Percentiles rank a stretch among this genome's conserved stretches.
Conservation (phyloP, 352 stramenopile genomes). For the Blastocystis hominis region DNA sequence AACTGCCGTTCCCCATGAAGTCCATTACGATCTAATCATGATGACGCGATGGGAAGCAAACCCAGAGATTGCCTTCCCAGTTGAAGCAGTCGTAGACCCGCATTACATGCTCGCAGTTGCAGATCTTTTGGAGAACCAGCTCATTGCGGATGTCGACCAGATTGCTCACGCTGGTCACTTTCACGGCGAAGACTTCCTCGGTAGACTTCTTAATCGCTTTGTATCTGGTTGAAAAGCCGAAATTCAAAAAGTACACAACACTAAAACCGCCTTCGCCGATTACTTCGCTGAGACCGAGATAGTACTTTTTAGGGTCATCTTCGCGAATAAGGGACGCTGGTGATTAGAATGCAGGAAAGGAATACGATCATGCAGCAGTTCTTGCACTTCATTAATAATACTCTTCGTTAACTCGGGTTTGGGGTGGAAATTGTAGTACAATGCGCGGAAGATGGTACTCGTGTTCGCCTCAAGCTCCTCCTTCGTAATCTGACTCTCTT, state of each 20-base stretch:
- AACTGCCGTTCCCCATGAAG: slow-evolving; percentile 74
- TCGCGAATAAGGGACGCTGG: slow-evolving; percentile 56
- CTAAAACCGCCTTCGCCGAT: slow-evolving; percentile 67
- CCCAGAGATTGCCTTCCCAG: slow-evolving; percentile 54
- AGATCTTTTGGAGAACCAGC: slow-evolving; percentile 57
- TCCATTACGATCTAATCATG: slow-evolving; percentile 80
- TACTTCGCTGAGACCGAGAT: slow-evolving; percentile 64
- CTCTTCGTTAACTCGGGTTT: background rate
- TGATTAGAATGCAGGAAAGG: background rate
- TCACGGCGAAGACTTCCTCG: slow-evolving; percentile 61
- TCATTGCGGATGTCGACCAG: slow-evolving; percentile 57
- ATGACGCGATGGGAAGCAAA: background rate
- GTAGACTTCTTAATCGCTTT: slow-evolving; percentile 60
- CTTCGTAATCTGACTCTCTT: slow-evolving; percentile 66
- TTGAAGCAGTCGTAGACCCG: slow-evolving; percentile 54
- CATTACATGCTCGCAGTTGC: slow-evolving; percentile 53
- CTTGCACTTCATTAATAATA: background rate
- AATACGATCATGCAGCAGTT: slow-evolving; percentile 24
- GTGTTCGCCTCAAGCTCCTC: slow-evolving; percentile 64
- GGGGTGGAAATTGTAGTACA: slow-evolving; percentile 66
- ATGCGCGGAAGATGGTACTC: slow-evolving; percentile 64
- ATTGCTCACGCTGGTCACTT: slow-evolving; percentile 58
- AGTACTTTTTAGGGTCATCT: slow-evolving; percentile 59
- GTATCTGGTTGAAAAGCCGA: background rate
- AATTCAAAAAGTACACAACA: slow-evolving; percentile 63